Evolutionary conservation across 2,329 filamentous ascomycete species (phyloP), one percentile per base, ranked within the genome.

Genomic region (Sporothrix dimorphospora): DNA sequence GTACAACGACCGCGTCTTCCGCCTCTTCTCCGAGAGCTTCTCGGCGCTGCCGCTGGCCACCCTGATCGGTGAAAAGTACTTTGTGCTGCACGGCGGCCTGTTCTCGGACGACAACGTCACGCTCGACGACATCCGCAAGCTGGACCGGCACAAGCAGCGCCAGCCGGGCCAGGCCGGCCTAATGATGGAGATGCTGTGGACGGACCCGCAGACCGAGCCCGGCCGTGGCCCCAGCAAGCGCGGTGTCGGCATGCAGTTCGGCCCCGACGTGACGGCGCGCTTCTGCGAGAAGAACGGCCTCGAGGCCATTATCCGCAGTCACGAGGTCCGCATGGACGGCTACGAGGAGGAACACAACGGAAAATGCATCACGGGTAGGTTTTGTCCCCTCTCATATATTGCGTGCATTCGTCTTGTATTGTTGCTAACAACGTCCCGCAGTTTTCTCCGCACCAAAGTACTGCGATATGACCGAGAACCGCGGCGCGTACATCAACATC

Each of bases 111-210:
- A 99, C 82, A 96, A 93, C 76, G 87, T 95, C 75, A 94, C 93
- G 0, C 84, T 99, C 69, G 93, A 98, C 76, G 95, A 99, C 79
- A 97, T 99, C 76, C 90, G 96, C 75, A 78, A 75, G 71, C 78
- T 79, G 72, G 81, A 83, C 74, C 82, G 82, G 69, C 81, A 82
- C 73, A 82, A 83, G 75, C 80, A 82, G 71, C 81, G 82, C 57
- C 73, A 80, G 79, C 71, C 96, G 2, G 96, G 96, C 42, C 96
- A 99, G 81, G 85, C 92, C 66, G 96, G 96, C 16, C 84, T 99
- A 77, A 99, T 99, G 96, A 99, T 99, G 96, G 96, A 99, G 83
- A 99, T 99, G 96, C 88, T 99, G 63, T 99, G 96, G 96, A 98
- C 96, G 0, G 96, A 99, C 80, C 96, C 96, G 2, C 96, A 99